Base-by-base conservation (phyloP, 1,284 basidiomycete genomes). In the Trametes hirsuta region DNA sequence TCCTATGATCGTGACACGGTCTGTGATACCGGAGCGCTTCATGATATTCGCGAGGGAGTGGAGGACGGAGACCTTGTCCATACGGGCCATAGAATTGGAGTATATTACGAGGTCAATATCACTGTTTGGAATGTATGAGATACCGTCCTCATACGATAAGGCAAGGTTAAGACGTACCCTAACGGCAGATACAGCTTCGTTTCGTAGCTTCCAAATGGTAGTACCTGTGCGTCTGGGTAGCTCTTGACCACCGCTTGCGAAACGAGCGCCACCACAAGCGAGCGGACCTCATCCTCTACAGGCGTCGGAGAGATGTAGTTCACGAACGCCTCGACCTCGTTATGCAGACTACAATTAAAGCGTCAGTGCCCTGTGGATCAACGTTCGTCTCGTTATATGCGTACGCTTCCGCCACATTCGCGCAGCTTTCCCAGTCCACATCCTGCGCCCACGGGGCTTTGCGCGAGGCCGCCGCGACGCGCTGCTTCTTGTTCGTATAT, bases 181-280 rank as follows among this genome's bases (percentile, higher is more conserved):
- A 86, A 81, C 1, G 97, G 97, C 12, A 99, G 82, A 74, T 99
- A 99, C 25, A 99, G 79, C 70, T 95, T 94, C 10, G 97, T 99
- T 71, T 93, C 90, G 72, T 92, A 97, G 69, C 92, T 95, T 15
- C 97, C 97, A 74, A 99, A 99, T 0, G 95, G 90, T 55, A 85
- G 76, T 5, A 98, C 90, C 41, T 85, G 76, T 9, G 95, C 94
- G 67, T 97, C 94, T 0, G 87, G 84, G 78, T 93, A 98, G 24
- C 80, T 75, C 21, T 76, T 72, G 14, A 76, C 78, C 48, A 98
- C 83, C 3, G 88, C 85, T 14, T 81, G 80, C 2, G 88, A 82
- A 55, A 98, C 92, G 45, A 90, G 80, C 47, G 84, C 76, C 41
- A 98, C 90, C 25, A 93, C 82, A 64, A 93, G 83, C 39, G 86